Conservation (phyloP, 805 yeast genomes). For the Lachancea cidri region DNA sequence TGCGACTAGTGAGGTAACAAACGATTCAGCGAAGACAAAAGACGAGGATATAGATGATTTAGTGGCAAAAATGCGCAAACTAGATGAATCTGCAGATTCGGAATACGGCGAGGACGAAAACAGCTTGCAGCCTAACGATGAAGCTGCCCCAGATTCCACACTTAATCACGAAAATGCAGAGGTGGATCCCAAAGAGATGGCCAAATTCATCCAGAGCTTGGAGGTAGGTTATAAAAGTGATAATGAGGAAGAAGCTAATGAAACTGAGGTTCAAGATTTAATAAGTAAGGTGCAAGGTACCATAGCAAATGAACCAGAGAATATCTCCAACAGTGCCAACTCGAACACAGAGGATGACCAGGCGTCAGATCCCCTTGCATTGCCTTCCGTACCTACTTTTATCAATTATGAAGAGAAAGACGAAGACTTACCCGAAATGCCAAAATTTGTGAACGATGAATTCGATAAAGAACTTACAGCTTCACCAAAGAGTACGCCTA, state of each 20-base stretch:
- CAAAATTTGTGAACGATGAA: background rate
- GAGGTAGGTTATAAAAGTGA: conserved; percentile 1
- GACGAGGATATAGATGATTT: conserved; percentile 10
- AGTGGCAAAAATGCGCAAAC: conserved; percentile 1
- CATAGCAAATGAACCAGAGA: too few relatives aligned
- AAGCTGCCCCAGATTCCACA: background rate
- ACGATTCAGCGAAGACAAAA: conserved; percentile 2
- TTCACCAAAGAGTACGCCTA: background rate
- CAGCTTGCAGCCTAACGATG: background rate
- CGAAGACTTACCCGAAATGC: background rate
- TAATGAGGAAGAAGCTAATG: background rate
- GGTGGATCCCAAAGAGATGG: conserved; percentile 1
- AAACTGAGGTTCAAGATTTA: background rate
- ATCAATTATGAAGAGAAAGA: background rate
- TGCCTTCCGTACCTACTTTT: background rate
- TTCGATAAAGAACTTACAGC: background rate
- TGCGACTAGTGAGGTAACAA: background rate
- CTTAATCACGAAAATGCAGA: too few relatives aligned
- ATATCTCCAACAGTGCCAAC: too few relatives aligned
- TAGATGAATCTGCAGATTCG: background rate
- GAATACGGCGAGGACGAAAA: conserved; percentile 1
- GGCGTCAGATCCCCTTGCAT: background rate
- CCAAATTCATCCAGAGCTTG: conserved; percentile 3
- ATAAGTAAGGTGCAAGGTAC: background rate
- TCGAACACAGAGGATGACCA: too few relatives aligned